Percentiles rank a stretch among this genome's conserved stretches.
Evolutionary conservation across 331 rosid genomes (phyloP).

Genomic region (Malus hybrid): DNA sequence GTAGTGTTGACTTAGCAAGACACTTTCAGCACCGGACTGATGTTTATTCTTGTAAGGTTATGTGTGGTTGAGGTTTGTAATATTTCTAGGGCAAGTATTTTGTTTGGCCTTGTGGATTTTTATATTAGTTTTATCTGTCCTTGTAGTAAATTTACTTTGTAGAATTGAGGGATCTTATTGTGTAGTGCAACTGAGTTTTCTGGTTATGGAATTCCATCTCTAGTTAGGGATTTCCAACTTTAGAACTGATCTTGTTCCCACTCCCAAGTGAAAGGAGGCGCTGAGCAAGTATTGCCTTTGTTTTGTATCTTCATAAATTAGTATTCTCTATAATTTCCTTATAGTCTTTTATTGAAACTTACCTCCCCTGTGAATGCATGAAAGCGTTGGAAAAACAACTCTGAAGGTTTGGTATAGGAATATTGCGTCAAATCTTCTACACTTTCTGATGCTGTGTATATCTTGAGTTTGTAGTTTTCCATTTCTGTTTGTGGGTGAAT

Average conservation of each 20-base stretch:
- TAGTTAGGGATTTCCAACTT: not conserved
- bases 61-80: not conserved
- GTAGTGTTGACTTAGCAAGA: not conserved
- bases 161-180: not conserved
- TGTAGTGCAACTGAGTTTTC: not conserved
- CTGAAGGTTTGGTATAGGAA: not conserved
- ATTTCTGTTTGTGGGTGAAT: not conserved
- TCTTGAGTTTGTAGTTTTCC: not conserved
- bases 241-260: not conserved
- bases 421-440: not conserved
- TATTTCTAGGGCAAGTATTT: not conserved
- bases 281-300: not conserved
- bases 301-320: not conserved
- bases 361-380: not conserved
- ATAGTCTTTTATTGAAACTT: not conserved
- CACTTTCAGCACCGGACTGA: not conserved
- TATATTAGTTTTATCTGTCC: not conserved
- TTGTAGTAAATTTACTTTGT: not conserved
- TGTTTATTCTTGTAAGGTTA: not conserved
- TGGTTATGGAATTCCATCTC: not conserved
- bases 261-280: not conserved
- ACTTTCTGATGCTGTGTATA: not conserved
- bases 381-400: not conserved
- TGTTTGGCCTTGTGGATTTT: not conserved
- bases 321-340: not conserved